These are phyloP conservation scores for Lactarius deliciosus DNA, from an alignment of 768 basidiomycete species.

Conservation along the genomic window DNA sequence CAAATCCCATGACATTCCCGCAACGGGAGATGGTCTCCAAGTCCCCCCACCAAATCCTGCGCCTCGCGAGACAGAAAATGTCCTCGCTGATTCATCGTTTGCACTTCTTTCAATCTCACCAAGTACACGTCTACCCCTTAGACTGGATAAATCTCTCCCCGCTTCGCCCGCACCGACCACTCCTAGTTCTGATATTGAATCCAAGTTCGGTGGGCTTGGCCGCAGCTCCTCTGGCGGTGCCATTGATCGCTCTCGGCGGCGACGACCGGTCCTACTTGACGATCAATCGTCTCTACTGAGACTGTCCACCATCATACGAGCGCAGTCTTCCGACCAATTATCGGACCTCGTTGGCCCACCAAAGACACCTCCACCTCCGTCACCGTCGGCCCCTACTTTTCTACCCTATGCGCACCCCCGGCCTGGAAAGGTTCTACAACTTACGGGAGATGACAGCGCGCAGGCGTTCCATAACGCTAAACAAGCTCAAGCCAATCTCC, in stretches of 20 bases:
- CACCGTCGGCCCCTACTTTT: neutral
- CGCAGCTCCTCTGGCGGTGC: conserved; percentile 22
- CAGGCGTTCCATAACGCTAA: conserved; percentile 43
- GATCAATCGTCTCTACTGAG: conserved; percentile 20
- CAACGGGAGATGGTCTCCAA: neutral
- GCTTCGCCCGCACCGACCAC: conserved; percentile 20
- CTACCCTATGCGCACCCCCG: conserved; percentile 25
- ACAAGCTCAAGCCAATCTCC: conserved; percentile 39
- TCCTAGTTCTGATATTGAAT: conserved; percentile 9
- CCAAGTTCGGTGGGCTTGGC: conserved; percentile 6
- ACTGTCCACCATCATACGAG: conserved; percentile 21
- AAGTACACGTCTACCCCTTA: conserved; percentile 22
- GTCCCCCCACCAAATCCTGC: neutral
- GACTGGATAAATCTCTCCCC: conserved; percentile 25
- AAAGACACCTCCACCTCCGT: neutral
- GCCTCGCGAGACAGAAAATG: neutral
- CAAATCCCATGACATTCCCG: neutral
- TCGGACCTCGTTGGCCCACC: conserved; percentile 2
- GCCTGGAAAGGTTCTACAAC: conserved; percentile 40
- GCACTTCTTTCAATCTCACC: conserved; percentile 14
- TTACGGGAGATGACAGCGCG: conserved; percentile 46
- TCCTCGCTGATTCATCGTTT: neutral
- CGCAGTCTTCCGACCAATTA: conserved; percentile 14
- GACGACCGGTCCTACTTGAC: conserved; percentile 20
- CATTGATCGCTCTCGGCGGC: conserved; percentile 17